Percentiles rank a stretch among this genome's conserved stretches.
Evolutionary conservation across 2,329 filamentous ascomycete species (phyloP).

Genomic region (Claviceps monticola): DNA sequence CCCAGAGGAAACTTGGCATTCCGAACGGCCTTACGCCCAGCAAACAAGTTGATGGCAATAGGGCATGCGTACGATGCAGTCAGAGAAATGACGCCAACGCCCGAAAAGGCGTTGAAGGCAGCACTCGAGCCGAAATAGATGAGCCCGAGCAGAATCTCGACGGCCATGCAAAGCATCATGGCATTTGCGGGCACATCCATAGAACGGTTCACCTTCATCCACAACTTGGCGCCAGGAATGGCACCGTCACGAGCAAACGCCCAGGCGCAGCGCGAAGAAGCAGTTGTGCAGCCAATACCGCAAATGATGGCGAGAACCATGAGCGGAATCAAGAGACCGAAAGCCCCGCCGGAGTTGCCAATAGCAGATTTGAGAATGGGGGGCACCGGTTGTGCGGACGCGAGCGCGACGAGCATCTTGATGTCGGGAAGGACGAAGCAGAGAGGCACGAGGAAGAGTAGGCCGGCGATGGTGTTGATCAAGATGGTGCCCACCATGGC

Average conservation of each 20-base stretch:
- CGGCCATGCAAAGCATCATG: constrained; percentile 56
- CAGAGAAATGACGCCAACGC: constrained; percentile 55
- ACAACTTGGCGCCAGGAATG: constrained; percentile 47
- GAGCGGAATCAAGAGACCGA: constrained; percentile 49
- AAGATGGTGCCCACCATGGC: constrained; percentile 56
- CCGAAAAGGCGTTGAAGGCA: constrained; percentile 61
- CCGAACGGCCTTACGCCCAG: constrained; percentile 44
- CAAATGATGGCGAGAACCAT: constrained; percentile 54
- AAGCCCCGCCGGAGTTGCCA: constrained; percentile 45
- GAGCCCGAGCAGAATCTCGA: constrained; percentile 49
- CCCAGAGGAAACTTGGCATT: constrained; percentile 49
- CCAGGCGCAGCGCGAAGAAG: constrained; percentile 53
- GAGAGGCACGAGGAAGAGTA: constrained; percentile 55
- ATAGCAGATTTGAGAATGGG: constrained; percentile 49
- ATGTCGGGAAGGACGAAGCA: constrained; percentile 57
- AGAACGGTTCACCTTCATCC: constrained; percentile 46
- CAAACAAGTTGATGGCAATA: constrained; percentile 48
- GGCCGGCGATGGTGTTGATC: constrained; percentile 51
- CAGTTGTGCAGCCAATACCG: constrained; percentile 56
- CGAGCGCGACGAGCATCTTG: constrained; percentile 34
- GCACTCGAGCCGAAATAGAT: constrained; percentile 57
- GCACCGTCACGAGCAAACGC: constrained; percentile 59
- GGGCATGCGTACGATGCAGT: constrained; percentile 56
- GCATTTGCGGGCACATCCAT: constrained; percentile 55
- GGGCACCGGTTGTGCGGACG: constrained; percentile 48